phyloP scores from a whole-genome alignment of 2,329 filamentous ascomycete species.

The Amylocarpus encephaloides region DNA sequence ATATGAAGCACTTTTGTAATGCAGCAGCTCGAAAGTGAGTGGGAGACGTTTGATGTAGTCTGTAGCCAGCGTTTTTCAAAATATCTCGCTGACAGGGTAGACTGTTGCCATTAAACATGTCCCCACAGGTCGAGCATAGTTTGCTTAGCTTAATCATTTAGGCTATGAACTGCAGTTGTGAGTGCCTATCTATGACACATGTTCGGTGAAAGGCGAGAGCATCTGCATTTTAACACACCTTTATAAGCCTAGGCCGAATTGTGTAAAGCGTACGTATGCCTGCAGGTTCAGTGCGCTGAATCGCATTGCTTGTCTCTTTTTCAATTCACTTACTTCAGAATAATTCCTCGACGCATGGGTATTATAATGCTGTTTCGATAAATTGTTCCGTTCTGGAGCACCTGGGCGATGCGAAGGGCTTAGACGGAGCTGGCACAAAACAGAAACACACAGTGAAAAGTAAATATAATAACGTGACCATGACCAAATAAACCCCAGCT shows the following conservation, averaged over 20 bases:
- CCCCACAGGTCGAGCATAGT: background rate
- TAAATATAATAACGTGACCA: too few species aligned
- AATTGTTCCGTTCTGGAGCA: too few species aligned
- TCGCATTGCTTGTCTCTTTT: slow-evolving; percentile 1
- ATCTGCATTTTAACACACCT: slow-evolving; percentile 1
- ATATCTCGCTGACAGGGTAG: background rate
- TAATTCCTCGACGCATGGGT: slow-evolving; percentile 1
- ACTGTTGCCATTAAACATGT: background rate
- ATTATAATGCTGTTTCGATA: too few species aligned
- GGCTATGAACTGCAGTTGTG: background rate
- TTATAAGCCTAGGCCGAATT: slow-evolving; percentile 1
- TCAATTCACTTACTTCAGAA: slow-evolving; percentile 1
- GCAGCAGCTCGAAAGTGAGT: background rate
- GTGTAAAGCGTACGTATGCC: background rate
- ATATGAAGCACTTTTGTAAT: background rate
- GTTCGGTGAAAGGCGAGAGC: background rate
- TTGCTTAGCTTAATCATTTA: slow-evolving; percentile 1
- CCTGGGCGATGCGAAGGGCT: too few species aligned
- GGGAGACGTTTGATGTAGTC: background rate
- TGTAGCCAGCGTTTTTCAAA: background rate
- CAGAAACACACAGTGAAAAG: too few species aligned
- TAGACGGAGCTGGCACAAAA: too few species aligned
- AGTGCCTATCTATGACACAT: background rate
- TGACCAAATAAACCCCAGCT: too few species aligned
- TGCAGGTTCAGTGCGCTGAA: background rate